Conservation (phyloP, 805 yeast species). For the Wickerhamomyces pijperi region DNA sequence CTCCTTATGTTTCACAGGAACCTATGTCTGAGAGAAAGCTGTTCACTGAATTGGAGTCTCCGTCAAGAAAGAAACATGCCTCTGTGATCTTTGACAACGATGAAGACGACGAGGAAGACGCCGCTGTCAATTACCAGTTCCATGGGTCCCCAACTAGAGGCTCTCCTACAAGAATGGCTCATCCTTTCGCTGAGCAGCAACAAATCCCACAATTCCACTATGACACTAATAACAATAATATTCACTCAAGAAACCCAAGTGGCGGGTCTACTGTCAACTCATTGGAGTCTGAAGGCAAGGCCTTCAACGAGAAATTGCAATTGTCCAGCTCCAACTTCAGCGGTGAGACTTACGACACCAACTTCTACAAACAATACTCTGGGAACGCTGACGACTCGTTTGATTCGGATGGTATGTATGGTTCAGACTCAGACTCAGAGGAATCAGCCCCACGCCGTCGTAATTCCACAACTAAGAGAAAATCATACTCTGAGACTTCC, state of each 20-base stretch:
- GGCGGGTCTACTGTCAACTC: slow-evolving; percentile 17
- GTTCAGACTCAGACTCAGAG: slow-evolving; percentile 27
- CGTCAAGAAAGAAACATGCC: slow-evolving; percentile 43
- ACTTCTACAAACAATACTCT: slow-evolving; percentile 1
- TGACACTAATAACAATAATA: slow-evolving; percentile 41
- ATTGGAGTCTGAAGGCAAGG: slow-evolving; percentile 3
- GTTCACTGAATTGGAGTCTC: slow-evolving; percentile 62
- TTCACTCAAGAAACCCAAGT: slow-evolving; percentile 18
- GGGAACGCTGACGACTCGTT: slow-evolving; percentile 15
- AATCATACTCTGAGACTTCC: slow-evolving; percentile 25
- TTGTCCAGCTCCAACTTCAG: slow-evolving; percentile 13
- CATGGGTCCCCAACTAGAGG: slow-evolving; percentile 25
- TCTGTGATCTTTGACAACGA: slow-evolving; percentile 37
- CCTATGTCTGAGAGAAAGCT: slow-evolving; percentile 44
- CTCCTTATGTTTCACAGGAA: slow-evolving; percentile 19
- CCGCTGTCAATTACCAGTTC: slow-evolving; percentile 8
- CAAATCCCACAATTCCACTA: slow-evolving; percentile 44
- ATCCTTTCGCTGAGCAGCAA: slow-evolving; percentile 43
- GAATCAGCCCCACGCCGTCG: slow-evolving; percentile 45
- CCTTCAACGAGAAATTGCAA: slow-evolving; percentile 14
- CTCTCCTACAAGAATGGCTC: slow-evolving; percentile 30
- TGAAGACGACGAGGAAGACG: slow-evolving; percentile 24
- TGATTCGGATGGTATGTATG: neutral
- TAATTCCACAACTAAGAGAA: slow-evolving; percentile 58
- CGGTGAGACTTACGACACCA: slow-evolving; percentile 30